Evolutionary conservation across 495 filamentous ascomycete species (phyloP), one percentile per base, ranked within the genome.

Genomic region (Penicillium longicatenatum): DNA sequence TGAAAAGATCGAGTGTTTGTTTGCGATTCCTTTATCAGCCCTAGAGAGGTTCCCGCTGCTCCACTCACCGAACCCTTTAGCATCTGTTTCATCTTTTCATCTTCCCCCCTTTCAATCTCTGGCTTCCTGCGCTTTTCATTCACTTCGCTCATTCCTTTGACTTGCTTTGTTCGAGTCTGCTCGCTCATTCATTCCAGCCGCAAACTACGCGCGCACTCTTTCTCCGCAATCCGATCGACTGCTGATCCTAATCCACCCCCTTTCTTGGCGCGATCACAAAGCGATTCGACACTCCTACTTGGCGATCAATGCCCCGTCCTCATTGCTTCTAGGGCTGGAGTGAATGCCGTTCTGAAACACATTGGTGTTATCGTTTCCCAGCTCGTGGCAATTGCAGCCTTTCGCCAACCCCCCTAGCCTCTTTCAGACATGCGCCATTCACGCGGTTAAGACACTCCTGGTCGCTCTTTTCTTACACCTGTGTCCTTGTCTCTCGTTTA

Each of bases 211-310:
- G 30, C 48, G 33, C 62, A 65, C 68, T 68, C 65, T 42, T 67
- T 66, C 62, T 59, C 61, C 52, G 50, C 58, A 64, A 56, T 63
- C 52, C 37, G 54, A 56, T 55, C 59, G 43, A 58, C 54, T 52
- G 44, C 24, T 55, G 46, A 55, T 42, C 58, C 37, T 19, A 42
- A 58, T 52, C 54, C 46, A 60, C 22, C 55, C 62, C 67, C 61
- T 64, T 64, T 63, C 60, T 66, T 62, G 57, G 62, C 65, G 52
- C 59, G 53, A 60, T 50, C 55, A 53, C 61, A 60, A 49, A 35
- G 47, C 35, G 57, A 64, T 62, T 45, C 14, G 37, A 39, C 57
- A 41, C 12, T 17, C 54, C 45, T 50, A 43, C 46, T 43, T 45
- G 55, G 43, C 49, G 50, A 61, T 60, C 53, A 53, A 54, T 52